Conservation (phyloP, 2,329 filamentous ascomycete genomes). For the Pseudogymnoascus sp. region DNA sequence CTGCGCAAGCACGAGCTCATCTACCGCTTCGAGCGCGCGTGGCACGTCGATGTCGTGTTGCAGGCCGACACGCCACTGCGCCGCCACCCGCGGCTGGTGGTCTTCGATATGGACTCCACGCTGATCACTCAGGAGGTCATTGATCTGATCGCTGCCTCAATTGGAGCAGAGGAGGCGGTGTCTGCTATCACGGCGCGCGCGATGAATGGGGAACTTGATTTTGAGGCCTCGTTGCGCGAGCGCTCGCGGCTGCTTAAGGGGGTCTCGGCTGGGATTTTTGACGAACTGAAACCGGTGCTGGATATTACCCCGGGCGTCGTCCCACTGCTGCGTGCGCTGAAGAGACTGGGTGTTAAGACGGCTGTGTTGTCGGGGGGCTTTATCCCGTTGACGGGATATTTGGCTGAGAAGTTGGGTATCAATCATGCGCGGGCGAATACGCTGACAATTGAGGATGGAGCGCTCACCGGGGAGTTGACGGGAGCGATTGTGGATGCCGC, state of each 20-base stretch:
- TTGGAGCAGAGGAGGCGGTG: conserved; percentile 76
- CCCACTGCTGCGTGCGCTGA: conserved; percentile 66
- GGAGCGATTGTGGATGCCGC: conserved; percentile 69
- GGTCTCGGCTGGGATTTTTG: conserved; percentile 70
- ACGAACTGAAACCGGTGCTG: conserved; percentile 66
- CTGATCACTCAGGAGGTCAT: conserved; percentile 97
- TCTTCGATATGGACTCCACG: conserved; percentile 99
- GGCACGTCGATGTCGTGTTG: conserved; percentile 79
- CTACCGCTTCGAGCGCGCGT: conserved; percentile 78
- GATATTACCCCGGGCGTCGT: conserved; percentile 75
- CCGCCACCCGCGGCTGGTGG: conserved; percentile 74
- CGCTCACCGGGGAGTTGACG: conserved; percentile 64
- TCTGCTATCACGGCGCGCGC: conserved; percentile 85
- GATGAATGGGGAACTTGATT: conserved; percentile 95
- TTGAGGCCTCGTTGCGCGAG: conserved; percentile 73
- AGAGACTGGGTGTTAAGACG: conserved; percentile 73
- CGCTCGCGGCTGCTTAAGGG: conserved; percentile 76
- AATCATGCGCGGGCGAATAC: conserved; percentile 88
- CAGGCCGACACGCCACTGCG: conserved; percentile 68
- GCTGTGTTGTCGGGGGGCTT: conserved; percentile 92
- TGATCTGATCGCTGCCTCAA: conserved; percentile 80
- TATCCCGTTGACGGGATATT: conserved; percentile 78
- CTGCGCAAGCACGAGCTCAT: conserved; percentile 74
- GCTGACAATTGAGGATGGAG: conserved; percentile 55
- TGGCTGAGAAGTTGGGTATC: conserved; percentile 71